Base-by-base conservation (phyloP, 148 eudicot genomes). In the Cornus florida region DNA sequence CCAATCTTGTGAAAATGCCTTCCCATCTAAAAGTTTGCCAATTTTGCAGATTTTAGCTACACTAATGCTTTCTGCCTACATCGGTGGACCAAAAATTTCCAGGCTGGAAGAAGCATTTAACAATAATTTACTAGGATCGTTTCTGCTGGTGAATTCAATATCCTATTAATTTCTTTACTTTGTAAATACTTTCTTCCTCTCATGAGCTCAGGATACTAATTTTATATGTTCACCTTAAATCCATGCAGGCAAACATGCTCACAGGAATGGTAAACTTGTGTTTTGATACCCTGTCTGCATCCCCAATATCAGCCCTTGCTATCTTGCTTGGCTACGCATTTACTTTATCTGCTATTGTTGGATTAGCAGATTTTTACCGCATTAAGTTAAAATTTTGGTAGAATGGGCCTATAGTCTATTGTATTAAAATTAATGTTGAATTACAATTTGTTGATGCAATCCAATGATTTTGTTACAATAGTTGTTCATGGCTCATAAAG, bases 261-360 rank as follows among this genome's bases (percentile, higher is more conserved):
- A 95, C 98, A 43, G 97, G 98, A 71, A 64, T 92, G 85, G 94
- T 93, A 75, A 95, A 95, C 84, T 84, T 95, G 85, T 90, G 90
- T 19, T 43, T 92, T 38, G 90, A 95, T 72, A 95, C 98, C 79
- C 79, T 95, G 69, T 88, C 74, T 73, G 87, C 81, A 32, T 86
- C 97, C 77, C 74, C 94, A 9, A 56, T 76, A 76, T 76, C 84
- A 76, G 92, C 97, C 41, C 76, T 93, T 31, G 65, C 76, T 50
- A 92, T 88, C 84, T 85, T 95, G 84, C 76, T 85, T 57, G 50
- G 74, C 14, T 93, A 95, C 87, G 80, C 86, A 35, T 88, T 86
- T 72, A 66, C 81, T 76, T 76, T 93, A 73, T 88, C 88, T 69
- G 83, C 77, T 76, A 65, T 78, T 50, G 86, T 83, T 73, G 93